phyloP scores from a whole-genome alignment of 176 grass and related monocot species.

The Cenchrus purpureus region DNA sequence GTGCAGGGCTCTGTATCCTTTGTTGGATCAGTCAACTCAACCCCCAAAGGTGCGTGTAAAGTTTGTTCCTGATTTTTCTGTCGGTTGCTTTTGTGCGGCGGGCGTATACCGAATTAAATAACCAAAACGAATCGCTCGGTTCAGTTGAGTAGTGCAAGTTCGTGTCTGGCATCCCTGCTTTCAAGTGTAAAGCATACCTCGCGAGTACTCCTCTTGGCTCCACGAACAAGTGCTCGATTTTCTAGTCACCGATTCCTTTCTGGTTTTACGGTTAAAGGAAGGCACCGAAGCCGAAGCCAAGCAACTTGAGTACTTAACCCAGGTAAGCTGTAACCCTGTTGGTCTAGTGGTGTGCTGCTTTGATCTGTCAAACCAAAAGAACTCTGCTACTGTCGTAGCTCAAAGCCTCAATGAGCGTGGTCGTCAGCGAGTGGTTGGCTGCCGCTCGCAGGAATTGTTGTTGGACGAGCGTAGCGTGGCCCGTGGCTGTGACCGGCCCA shows the following conservation, averaged over 20 bases:
- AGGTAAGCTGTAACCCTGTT: neutral
- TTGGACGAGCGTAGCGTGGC: neutral
- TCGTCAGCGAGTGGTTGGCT: too few relatives aligned
- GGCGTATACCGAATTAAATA: neutral
- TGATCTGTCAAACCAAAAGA: neutral
- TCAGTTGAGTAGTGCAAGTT: neutral
- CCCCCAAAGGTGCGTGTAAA: neutral
- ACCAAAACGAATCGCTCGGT: neutral
- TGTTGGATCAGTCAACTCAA: slow-evolving; percentile 29
- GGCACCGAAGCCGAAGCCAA: neutral
- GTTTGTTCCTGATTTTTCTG: neutral
- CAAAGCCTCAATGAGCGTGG: neutral
- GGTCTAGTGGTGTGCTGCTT: neutral
- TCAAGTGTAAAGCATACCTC: slow-evolving; percentile 30
- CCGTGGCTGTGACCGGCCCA: neutral
- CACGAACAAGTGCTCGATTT: slow-evolving; percentile 20
- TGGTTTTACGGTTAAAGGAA: slow-evolving; percentile 27
- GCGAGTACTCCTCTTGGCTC: neutral
- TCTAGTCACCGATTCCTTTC: slow-evolving; percentile 11
- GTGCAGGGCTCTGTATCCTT: slow-evolving; percentile 1
- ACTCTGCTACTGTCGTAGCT: slow-evolving; percentile 12
- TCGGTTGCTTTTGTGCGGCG: slow-evolving; percentile 11
- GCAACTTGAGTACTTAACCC: neutral
- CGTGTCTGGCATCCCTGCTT: neutral
- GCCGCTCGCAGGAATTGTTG: too few relatives aligned